Percentiles rank a stretch among this genome's conserved stretches.
phyloP scores from a whole-genome alignment of 2,329 filamentous ascomycete species.

The Alternaria solani region DNA sequence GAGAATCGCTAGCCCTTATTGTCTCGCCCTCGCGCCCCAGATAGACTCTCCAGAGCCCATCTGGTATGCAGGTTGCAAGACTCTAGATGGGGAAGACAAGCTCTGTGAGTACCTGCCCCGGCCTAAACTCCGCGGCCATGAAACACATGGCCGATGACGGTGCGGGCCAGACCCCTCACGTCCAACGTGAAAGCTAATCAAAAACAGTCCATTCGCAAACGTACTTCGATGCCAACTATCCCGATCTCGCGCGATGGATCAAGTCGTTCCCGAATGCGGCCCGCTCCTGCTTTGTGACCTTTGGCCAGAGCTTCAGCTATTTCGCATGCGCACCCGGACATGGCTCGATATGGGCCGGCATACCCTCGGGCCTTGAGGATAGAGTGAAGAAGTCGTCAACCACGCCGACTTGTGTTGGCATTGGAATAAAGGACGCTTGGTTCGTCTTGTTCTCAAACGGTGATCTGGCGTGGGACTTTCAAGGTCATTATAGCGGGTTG shows the following conservation, averaged over 20 bases:
- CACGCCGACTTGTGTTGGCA: slow-evolving; percentile 39
- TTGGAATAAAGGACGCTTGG: slow-evolving; percentile 45
- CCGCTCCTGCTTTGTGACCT: slow-evolving; percentile 43
- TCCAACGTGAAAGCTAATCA: slow-evolving; percentile 21
- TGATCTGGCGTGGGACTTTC: slow-evolving; percentile 43
- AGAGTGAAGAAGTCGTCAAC: slow-evolving; percentile 46
- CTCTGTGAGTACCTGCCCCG: slow-evolving; percentile 37
- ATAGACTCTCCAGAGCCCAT: slow-evolving; percentile 37
- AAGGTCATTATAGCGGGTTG: slow-evolving; percentile 39
- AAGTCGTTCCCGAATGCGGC: slow-evolving; percentile 40
- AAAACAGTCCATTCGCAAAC: slow-evolving; percentile 42
- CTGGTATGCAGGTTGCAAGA: slow-evolving; percentile 48
- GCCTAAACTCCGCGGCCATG: slow-evolving; percentile 10
- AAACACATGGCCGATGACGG: slow-evolving; percentile 21
- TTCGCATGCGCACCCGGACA: slow-evolving; percentile 42
- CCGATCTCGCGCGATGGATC: slow-evolving; percentile 42
- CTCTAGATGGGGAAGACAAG: slow-evolving; percentile 45
- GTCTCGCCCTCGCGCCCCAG: slow-evolving; percentile 44
- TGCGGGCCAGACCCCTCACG: slow-evolving; percentile 4
- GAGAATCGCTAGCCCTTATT: slow-evolving; percentile 45
- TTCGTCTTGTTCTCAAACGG: slow-evolving; percentile 46
- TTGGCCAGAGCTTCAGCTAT: slow-evolving; percentile 42
- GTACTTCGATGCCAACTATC: slow-evolving; percentile 42
- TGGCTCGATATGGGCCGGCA: slow-evolving; percentile 46
- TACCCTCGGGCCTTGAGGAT: slow-evolving; percentile 42